phyloP scores from a whole-genome alignment of 177 flowering plant genomes.

The Telopea speciosissima region DNA sequence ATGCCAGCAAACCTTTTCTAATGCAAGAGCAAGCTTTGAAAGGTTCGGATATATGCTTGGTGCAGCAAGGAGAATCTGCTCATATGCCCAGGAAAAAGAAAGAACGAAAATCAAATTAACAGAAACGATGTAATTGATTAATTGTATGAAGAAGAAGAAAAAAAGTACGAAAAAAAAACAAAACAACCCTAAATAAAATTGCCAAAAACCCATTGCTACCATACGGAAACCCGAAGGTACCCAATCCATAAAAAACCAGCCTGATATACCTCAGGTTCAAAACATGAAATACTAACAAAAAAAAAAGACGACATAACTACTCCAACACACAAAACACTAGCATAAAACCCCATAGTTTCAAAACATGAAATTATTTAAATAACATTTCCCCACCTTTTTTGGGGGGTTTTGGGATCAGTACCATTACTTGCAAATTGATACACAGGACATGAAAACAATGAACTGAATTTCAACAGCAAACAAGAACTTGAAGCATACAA shows the following conservation, averaged over 20 bases:
- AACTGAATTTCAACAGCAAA: background rate
- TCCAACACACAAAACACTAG: background rate
- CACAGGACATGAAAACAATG: no score
- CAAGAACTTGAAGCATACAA: background rate
- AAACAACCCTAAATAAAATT: background rate
- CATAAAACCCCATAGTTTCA: background rate
- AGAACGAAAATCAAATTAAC: background rate
- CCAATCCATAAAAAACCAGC: no score
- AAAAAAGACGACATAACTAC: no score
- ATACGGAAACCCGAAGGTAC: no score
- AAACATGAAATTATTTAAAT: no score
- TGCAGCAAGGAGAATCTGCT: constrained; percentile 65
- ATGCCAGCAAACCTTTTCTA: constrained; percentile 68
- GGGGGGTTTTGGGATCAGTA: no score
- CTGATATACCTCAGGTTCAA: background rate
- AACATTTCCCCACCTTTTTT: no score
- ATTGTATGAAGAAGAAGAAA: background rate
- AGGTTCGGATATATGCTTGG: constrained; percentile 65
- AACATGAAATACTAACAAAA: no score
- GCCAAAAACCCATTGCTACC: no score
- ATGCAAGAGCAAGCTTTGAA: constrained; percentile 80
- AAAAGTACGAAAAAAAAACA: no score
- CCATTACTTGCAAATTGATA: no score
- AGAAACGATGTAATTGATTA: background rate
- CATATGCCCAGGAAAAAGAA: constrained; percentile 3